Evolutionary conservation across 2,329 filamentous ascomycete genomes (phyloP).

Genomic region (Aureobasidium sp.): DNA sequence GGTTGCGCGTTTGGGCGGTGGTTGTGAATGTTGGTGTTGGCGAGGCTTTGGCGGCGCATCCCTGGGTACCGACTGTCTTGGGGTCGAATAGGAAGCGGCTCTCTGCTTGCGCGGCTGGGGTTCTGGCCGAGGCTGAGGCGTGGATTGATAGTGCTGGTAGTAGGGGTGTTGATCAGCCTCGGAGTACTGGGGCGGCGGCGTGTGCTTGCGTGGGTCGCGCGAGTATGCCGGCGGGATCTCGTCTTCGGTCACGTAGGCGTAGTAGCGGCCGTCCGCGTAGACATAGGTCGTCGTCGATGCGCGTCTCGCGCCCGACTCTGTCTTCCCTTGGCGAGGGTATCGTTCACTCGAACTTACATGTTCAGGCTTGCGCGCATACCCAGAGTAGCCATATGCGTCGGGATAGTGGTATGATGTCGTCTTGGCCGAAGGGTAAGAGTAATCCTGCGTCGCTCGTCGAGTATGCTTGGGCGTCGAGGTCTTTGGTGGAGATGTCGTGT

Average conservation of each 20-base stretch:
- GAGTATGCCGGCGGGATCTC: constrained; percentile 34
- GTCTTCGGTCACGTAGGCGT: constrained; percentile 35
- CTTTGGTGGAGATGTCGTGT: constrained; percentile 42
- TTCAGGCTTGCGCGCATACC: constrained; percentile 48
- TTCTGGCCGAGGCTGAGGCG: constrained; percentile 33
- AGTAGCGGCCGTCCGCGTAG: constrained; percentile 50
- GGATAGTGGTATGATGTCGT: constrained; percentile 31
- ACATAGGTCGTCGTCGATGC: constrained; percentile 46
- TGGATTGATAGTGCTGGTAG: constrained; percentile 44
- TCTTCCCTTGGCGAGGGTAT: constrained; percentile 28
- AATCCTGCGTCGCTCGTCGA: constrained; percentile 50
- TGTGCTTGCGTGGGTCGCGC: constrained; percentile 27
- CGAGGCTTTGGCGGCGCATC: constrained; percentile 46
- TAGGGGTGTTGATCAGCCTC: constrained; percentile 46
- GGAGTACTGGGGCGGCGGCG: constrained; percentile 44
- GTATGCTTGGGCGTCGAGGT: constrained; percentile 46
- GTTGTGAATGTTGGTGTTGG: constrained; percentile 33
- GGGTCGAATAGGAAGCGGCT: constrained; percentile 31
- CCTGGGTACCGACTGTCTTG: constrained; percentile 44
- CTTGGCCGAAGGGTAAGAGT: constrained; percentile 31
- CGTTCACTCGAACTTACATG: constrained; percentile 57
- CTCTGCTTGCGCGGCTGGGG: constrained; percentile 30
- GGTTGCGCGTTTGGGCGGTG: constrained; percentile 31
- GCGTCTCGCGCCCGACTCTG: constrained; percentile 21
- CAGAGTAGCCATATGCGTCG: constrained; percentile 34